These are phyloP conservation scores for Inga laurina DNA, from an alignment of 306 rosid species.

Conservation along the genomic window DNA sequence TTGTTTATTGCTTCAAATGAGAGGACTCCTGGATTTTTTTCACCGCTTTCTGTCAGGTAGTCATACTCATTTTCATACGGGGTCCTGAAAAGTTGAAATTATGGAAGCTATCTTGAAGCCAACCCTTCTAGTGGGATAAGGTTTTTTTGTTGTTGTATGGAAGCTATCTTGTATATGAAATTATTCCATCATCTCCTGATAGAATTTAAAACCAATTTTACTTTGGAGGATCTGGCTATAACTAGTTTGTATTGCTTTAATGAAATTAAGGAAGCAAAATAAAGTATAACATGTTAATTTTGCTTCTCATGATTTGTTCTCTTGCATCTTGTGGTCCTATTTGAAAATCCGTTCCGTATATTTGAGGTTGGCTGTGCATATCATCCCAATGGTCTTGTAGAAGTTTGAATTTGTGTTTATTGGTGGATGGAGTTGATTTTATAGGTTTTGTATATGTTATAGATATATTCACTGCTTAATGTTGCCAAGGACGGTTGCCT, in stretches of 20 bases:
- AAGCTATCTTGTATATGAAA: not conserved
- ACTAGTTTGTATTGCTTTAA: not conserved
- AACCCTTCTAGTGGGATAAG: too few relatives aligned
- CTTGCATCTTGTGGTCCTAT: not conserved
- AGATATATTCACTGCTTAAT: not conserved
- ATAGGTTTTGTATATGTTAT: not conserved
- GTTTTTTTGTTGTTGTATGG: not conserved
- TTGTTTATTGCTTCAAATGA: constrained; percentile 94
- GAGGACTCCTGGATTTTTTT: constrained; percentile 84
- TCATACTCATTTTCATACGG: constrained; percentile 14
- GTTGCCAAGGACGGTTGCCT: not conserved
- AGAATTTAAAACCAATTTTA: not conserved
- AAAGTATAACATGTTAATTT: not conserved
- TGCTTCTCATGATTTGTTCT: not conserved
- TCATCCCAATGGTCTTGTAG: constrained; percentile 7
- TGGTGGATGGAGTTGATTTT: constrained; percentile 6
- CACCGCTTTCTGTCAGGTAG: constrained; percentile 84
- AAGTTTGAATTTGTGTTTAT: not conserved
- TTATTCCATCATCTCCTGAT: not conserved
- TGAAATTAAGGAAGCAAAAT: not conserved
- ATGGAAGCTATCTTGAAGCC: not conserved
- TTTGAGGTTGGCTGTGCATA: constrained; percentile 4
- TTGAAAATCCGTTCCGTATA: not conserved
- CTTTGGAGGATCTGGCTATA: constrained; percentile 8
- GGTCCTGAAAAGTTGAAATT: constrained; percentile 21